Evolutionary conservation across 2,329 filamentous ascomycete genomes (phyloP).

Genomic region (Eutypella sp.): DNA sequence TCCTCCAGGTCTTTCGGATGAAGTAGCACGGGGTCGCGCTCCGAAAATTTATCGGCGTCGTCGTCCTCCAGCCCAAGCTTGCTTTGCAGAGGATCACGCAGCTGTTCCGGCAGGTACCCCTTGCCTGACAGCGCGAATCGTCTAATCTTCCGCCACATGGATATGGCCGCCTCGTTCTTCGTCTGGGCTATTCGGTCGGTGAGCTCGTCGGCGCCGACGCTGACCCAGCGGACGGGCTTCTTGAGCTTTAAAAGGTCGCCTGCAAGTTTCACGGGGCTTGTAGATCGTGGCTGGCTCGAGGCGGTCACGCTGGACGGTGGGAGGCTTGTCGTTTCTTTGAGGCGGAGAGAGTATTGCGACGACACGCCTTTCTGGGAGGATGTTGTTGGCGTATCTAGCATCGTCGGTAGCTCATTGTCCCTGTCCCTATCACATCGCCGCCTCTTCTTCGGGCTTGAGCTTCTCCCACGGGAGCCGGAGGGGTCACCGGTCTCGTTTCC

Average conservation of each 20-base stretch:
- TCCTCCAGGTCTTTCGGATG: not conserved
- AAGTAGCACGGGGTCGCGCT: no score
- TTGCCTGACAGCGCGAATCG: not conserved
- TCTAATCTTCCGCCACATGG: not conserved
- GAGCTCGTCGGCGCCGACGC: not conserved
- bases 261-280: not conserved
- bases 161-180: not conserved
- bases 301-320: not conserved
- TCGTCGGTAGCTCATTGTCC: not conserved
- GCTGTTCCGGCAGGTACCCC: not conserved
- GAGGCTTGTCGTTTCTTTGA: not conserved
- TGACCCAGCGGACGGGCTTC: not conserved
- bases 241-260: not conserved
- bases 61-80: not conserved
- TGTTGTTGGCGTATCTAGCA: not conserved
- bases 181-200: not conserved
- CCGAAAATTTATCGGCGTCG: no score
- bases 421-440: not conserved
- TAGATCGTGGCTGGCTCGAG: not conserved
- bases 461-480: no score
- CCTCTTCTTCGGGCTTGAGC: no score
- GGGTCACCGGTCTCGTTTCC: no score
- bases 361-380: not conserved
- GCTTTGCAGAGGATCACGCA: not conserved
- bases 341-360: not conserved